Evolutionary conservation across 31 red algal genomes (phyloP).

Genomic region (Bonnemaisonia californica): DNA sequence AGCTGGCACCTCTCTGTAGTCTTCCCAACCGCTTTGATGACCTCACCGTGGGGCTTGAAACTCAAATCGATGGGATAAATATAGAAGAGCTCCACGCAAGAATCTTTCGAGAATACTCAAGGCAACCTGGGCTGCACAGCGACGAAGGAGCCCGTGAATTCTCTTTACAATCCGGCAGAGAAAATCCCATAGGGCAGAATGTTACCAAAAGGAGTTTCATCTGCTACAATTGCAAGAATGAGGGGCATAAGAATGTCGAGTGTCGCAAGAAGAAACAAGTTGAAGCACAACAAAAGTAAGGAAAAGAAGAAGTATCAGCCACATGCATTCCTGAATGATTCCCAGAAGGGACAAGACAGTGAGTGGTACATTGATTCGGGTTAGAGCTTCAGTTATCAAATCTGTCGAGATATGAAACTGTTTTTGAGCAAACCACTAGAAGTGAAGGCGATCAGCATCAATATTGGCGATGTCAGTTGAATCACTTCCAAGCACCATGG

Average conservation of each 20-base stretch:
- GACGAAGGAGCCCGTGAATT: not conserved
- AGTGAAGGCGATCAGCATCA: not conserved
- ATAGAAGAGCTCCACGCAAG: not conserved
- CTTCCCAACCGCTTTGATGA: not conserved
- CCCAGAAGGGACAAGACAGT: no score
- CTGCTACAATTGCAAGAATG: slow-evolving; percentile 11
- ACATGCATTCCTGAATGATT: no score
- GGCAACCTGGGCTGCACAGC: not conserved
- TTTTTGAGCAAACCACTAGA: not conserved
- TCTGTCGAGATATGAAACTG: not conserved
- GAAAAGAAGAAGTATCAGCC: not conserved
- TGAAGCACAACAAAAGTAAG: not conserved
- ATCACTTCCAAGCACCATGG: not conserved
- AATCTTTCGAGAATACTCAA: not conserved
- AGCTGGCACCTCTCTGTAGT: not conserved
- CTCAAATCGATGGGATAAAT: not conserved
- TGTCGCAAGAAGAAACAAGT: not conserved
- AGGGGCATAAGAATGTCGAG: slow-evolving; percentile 1
- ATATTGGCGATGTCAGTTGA: not conserved
- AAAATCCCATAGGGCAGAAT: not conserved
- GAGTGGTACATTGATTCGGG: slow-evolving; percentile 1
- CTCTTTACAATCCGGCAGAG: not conserved
- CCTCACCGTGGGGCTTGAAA: slow-evolving; percentile 2
- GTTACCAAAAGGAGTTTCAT: not conserved
- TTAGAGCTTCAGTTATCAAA: slow-evolving; percentile 10